phyloP scores from a whole-genome alignment of 2,329 filamentous ascomycete genomes.

The Scolecobasidium constrictum region DNA sequence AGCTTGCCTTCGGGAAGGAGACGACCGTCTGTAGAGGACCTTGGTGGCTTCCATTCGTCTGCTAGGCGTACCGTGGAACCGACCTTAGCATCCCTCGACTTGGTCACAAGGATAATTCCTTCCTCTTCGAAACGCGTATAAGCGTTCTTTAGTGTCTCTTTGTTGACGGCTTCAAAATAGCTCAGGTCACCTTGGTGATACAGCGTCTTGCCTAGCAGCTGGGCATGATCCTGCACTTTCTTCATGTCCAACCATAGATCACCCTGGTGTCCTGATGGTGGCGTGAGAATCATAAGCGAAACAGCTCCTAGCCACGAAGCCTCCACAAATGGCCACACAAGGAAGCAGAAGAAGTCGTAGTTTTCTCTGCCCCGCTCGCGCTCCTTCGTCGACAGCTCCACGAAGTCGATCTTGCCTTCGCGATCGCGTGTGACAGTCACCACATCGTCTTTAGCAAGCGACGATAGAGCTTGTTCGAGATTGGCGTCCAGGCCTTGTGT shows the following conservation, averaged over 20 bases:
- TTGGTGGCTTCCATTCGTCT: conserved; percentile 60
- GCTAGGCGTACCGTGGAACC: conserved; percentile 54
- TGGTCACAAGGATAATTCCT: conserved; percentile 69
- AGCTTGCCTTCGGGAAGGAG: conserved; percentile 63
- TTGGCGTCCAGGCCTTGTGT: conserved; percentile 74
- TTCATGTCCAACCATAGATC: conserved; percentile 61
- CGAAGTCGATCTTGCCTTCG: conserved; percentile 43
- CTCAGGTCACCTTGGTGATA: conserved; percentile 96
- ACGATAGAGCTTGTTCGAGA: conserved; percentile 65
- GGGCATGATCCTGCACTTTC: conserved; percentile 70
- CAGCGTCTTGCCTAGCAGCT: conserved; percentile 84
- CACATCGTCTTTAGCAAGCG: conserved; percentile 68
- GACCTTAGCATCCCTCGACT: conserved; percentile 53
- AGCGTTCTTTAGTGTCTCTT: conserved; percentile 91
- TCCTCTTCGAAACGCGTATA: conserved; percentile 84
- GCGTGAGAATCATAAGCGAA: conserved; percentile 74
- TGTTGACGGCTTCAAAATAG: conserved; percentile 98
- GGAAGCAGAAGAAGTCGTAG: conserved; percentile 96
- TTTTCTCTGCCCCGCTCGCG: conserved; percentile 76
- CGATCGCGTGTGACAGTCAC: conserved; percentile 43
- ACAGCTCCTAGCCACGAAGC: conserved; percentile 86
- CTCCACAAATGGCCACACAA: conserved; percentile 98
- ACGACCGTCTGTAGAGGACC: conserved; percentile 49
- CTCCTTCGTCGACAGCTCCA: conserved; percentile 70
- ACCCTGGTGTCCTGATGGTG: conserved; percentile 48